Base-by-base conservation (phyloP, 2,329 filamentous ascomycete genomes). In the Colletotrichum siamense region DNA sequence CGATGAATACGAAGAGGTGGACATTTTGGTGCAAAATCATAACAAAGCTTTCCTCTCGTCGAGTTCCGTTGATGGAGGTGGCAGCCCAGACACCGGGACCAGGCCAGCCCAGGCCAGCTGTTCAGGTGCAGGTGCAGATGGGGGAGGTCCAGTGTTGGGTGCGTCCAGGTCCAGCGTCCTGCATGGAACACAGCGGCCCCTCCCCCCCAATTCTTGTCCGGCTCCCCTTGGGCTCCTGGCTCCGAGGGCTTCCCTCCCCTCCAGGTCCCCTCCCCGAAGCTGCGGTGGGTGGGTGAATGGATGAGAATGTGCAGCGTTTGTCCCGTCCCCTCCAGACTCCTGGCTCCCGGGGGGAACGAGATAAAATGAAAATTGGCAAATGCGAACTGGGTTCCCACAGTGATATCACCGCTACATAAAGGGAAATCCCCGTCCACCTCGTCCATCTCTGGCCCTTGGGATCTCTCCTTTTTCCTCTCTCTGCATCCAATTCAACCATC, bases 381-480 rank as follows among this genome's bases (percentile, higher is more conserved):
- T 76, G 74, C 74, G 70, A 76, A 39, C 71, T 69, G 65, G 71
- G 74, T 76, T 76, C 70, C 74, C 74, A 76, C 74, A 76, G 74
- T 76, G 73, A 76, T 76, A 76, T 76, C 74, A 76, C 74, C 74
- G 71, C 71, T 76, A 76, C 44, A 52, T 76, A 76, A 76, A 76
- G 74, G 59, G 39, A 73, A 76, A 52, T 76, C 64, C 70, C 74
- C 70, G 24, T 73, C 74, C 65, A 32, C 55, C 64, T 74, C 49
- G 18, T 12, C 22, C 22, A 18, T 49, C 18, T 65, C 13, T 18
- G 34, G 15, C 18, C 32, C 34, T 32, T 32, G 64, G 64, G 39
- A 59, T 18, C 61, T 74, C 59, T 69, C 34, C 64, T 69, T 73
- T 52, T 39, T n/a, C 44, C 57, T 44, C 55, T 62, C 55, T 55